A percentile compares a stretch with the other conserved stretches of the same genome.
Conservation (phyloP, 2,329 filamentous ascomycete species). For the Pseudogymnoascus sp. region DNA sequence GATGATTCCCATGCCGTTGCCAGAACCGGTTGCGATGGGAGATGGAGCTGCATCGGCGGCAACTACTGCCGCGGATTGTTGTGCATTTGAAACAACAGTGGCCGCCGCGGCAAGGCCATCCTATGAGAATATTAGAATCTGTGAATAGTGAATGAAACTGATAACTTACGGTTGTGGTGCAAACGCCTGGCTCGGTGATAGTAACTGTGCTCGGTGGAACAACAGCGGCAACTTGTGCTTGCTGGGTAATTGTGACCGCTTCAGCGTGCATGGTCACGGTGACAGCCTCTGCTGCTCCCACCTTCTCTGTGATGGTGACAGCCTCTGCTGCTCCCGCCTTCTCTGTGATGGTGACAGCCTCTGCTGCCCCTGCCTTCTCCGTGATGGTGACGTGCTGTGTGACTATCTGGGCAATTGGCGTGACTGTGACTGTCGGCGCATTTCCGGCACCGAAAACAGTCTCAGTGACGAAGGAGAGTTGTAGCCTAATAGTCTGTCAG, state of each 20-base stretch:
- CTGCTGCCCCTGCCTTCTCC: slow-evolving; percentile 12
- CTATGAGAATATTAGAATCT: neutral
- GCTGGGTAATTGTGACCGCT: slow-evolving; percentile 8
- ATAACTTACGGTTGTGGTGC: neutral
- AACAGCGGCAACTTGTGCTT: neutral
- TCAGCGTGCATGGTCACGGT: slow-evolving; percentile 8
- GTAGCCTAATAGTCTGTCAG: slow-evolving; percentile 13
- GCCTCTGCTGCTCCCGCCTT: slow-evolving; percentile 11
- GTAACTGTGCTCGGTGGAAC: neutral
- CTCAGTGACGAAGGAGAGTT: slow-evolving; percentile 31
- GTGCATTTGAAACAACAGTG: neutral
- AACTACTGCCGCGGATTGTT: neutral
- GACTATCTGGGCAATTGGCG: slow-evolving; percentile 24
- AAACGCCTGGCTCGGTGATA: neutral
- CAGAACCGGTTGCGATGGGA: neutral
- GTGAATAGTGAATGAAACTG: neutral
- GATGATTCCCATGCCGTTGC: neutral
- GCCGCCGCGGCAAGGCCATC: neutral
- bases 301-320: slow-evolving; percentile 15
- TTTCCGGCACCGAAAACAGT: slow-evolving; percentile 29
- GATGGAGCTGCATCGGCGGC: neutral
- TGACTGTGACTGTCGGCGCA: slow-evolving; percentile 31
- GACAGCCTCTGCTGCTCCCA: slow-evolving; percentile 4
- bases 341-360: slow-evolving; percentile 13
- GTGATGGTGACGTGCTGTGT: slow-evolving; percentile 18